Evolutionary conservation across 805 yeast species (phyloP), one percentile per base, ranked within the genome.

Genomic region (Isabelozyma rhagii): DNA sequence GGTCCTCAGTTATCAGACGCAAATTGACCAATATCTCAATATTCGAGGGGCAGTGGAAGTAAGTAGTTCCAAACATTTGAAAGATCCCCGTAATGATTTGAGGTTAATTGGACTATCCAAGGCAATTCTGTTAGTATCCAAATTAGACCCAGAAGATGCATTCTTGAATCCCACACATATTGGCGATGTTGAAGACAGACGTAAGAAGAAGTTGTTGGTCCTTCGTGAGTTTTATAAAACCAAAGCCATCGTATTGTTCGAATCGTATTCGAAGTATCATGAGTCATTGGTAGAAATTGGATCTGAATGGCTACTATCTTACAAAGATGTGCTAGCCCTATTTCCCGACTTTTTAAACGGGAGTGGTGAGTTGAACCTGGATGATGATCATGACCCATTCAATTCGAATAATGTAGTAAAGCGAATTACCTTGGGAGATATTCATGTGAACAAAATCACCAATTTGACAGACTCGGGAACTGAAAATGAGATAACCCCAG

Each of bases 261-360:
- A 67, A 38, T 51, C 59, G 13, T 71, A 68, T 50, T 53, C 61
- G 3, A 67, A 62, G 47, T 74, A 61, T 54, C 74, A 68, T 44
- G 76, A 72, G 52, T 55, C 78, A 0, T 55, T 74, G 36, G 74
- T 71, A 1, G 75, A 66, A 3, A 67, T 73, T 14, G 62, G 73
- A 10, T 69, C 74, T 3, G 76, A 72, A 40, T 74, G 79, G 79
- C 46, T 73, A 17, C 57, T 73, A 5, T 60, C 71, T 1, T 67
- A 64, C 41, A 53, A 59, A 13, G 75, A 71, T 47, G 61, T 73
- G 1, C 58, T 74, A 13, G 56, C 56, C 5, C 51, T 73, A 18
- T 74, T 71, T 47, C 79, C 79, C 2, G 71, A 65, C 42, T 74
- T 69, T 52, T 51, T 74, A 34, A 66, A 66, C 54, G 69, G 41